phyloP scores from a whole-genome alignment of 495 filamentous ascomycete species.

The Halenospora varia region DNA sequence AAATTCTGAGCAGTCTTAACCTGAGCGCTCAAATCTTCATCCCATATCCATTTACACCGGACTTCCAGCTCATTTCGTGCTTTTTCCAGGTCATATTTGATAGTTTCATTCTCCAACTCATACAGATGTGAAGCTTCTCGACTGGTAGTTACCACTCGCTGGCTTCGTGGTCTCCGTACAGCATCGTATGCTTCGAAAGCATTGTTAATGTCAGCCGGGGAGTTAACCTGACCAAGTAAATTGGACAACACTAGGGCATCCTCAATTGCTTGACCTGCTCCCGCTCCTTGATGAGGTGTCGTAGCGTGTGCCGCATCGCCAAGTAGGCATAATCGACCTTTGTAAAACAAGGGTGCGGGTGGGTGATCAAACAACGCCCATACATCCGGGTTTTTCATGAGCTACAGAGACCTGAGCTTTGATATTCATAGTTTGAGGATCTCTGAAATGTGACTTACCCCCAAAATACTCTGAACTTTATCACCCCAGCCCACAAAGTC shows the following conservation, averaged over 20 bases:
- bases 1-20: no score
- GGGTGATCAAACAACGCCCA: constrained; percentile 63
- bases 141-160: constrained; percentile 36
- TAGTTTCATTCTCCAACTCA: no score
- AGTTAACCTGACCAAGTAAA: constrained; percentile 44
- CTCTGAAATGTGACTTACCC: constrained; percentile 24
- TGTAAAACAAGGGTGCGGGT: constrained; percentile 46
- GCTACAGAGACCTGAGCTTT: constrained; percentile 17
- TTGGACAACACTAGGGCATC: constrained; percentile 55
- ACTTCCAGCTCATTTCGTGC: no score
- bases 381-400: constrained; percentile 40
- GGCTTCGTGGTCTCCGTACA: constrained; percentile 44
- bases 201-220: constrained; percentile 31
- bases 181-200: constrained; percentile 60
- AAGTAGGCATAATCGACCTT: constrained; percentile 50
- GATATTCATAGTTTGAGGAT: no score
- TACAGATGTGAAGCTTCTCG: no score
- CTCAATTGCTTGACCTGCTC: constrained; percentile 63
- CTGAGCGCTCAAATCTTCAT: no score
- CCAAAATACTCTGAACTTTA: constrained; percentile 40
- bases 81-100: no score
- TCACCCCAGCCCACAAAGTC: constrained; percentile 52
- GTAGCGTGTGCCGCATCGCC: constrained; percentile 68
- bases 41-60: no score
- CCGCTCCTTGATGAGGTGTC: constrained; percentile 64